Evolutionary conservation across 2,329 filamentous ascomycete species (phyloP), one percentile per base, ranked within the genome.

Genomic region (Fusarium albosuccineum): DNA sequence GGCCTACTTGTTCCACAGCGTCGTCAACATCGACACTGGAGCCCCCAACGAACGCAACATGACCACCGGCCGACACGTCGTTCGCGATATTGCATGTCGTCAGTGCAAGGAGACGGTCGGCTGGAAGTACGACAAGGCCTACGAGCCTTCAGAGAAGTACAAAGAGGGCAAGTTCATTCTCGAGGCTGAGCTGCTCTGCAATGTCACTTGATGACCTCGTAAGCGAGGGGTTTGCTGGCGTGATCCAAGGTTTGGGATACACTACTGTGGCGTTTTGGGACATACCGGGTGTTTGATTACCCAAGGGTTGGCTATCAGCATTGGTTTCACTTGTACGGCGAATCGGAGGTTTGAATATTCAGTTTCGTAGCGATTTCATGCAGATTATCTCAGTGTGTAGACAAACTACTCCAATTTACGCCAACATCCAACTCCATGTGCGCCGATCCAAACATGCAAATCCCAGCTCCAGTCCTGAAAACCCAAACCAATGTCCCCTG

Each of bases 91-190:
- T 74, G 85, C 85, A 60, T 99, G 96, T 83, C 87, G 91, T 60
- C 92, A 97, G 80, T 99, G 96, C 86, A 92, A 91, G 77, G 92
- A 94, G 79, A 92, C 91, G 30, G 96, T 99, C 54, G 96, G 96
- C 36, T 99, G 96, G 96, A 98, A 97, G 80, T 99, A 99, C 78
- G 96, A 99, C 81, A 97, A 97, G 82, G 96, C 96, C 1, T 98
- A 92, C 78, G 96, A 99, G 82, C 80, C 84, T 34, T 90, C 86
- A 68, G 95, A 99, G 86, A 97, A 97, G 82, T 99, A 99, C 82
- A 99, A 99, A 84, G 96, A 99, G 85, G 94, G 94, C 57, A 99
- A 98, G 82, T 98, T 92, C 78, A 99, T 99, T 62, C 85, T 99
- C 59, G 95, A 98, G 83, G 92, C 92, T 33, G 94, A 97, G 82